Evolutionary conservation across 768 basidiomycete species (phyloP).

Genomic region (Amanita phalloides): DNA sequence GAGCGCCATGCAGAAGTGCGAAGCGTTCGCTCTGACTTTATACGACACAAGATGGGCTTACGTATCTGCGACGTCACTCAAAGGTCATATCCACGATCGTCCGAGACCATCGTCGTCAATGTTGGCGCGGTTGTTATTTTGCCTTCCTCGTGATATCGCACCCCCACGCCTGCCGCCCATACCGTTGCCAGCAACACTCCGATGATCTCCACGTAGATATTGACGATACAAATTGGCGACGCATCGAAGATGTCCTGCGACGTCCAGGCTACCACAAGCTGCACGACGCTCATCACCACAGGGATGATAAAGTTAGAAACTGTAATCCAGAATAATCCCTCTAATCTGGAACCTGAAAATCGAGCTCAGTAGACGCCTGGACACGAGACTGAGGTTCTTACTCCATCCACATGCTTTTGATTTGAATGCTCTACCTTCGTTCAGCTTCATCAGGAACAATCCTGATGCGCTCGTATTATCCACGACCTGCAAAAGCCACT

Average conservation of each 20-base stretch:
- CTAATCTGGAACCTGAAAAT: conserved; percentile 6
- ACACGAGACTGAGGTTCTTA: background rate
- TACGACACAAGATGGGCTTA: background rate
- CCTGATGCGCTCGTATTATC: conserved; percentile 12
- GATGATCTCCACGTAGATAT: conserved; percentile 17
- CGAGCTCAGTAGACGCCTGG: background rate
- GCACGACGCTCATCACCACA: conserved; percentile 13
- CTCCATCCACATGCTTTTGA: background rate
- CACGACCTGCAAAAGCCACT: conserved; percentile 12
- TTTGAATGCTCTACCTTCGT: background rate
- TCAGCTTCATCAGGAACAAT: conserved; percentile 12
- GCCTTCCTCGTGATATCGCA: conserved; percentile 7
- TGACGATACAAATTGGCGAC: conserved; percentile 8
- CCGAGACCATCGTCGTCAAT: background rate
- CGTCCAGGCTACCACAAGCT: conserved; percentile 10
- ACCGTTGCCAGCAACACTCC: conserved; percentile 19
- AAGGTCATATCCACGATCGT: background rate
- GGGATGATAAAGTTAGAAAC: conserved; percentile 19
- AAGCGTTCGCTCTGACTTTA: background rate
- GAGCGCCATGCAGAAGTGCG: conserved; percentile 13
- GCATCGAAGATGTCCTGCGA: conserved; percentile 7
- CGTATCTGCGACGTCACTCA: background rate
- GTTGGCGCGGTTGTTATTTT: background rate
- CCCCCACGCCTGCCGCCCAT: conserved; percentile 11
- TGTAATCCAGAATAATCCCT: conserved; percentile 16